These are phyloP conservation scores for Botrytis byssoidea DNA, from an alignment of 2,329 filamentous ascomycete genomes.

Conservation along the genomic window DNA sequence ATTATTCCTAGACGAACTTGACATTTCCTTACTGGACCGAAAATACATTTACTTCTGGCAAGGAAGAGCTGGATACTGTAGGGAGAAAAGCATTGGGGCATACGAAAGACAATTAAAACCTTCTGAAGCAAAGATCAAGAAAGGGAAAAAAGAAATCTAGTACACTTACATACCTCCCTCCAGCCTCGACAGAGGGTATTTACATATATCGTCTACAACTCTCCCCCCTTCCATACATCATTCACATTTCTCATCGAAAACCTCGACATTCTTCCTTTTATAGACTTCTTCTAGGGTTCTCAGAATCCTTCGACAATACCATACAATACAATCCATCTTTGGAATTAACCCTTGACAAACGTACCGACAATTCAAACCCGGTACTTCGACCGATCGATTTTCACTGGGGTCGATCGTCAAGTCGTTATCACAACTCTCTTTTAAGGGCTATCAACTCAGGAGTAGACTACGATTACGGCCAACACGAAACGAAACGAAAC, in stretches of 20 bases:
- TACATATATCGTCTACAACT: constrained; percentile 12
- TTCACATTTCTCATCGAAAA: constrained; percentile 11
- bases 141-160: constrained; percentile 4
- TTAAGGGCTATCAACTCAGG: not conserved
- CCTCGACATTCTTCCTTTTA: constrained; percentile 19
- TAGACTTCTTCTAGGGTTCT: constrained; percentile 11
- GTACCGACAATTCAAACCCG: not conserved
- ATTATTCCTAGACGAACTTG: constrained; percentile 9
- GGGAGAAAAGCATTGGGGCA: constrained; percentile 18
- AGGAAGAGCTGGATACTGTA: constrained; percentile 15
- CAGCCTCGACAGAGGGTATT: constrained; percentile 5
- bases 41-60: constrained; percentile 20
- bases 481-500: constrained; percentile 5
- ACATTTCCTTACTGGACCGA: constrained; percentile 18
- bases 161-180: constrained; percentile 18
- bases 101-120: constrained; percentile 19
- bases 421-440: constrained; percentile 3
- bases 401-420: constrained; percentile 13
- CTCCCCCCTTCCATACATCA: constrained; percentile 3
- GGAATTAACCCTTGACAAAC: constrained; percentile 1
- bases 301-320: not conserved
- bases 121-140: constrained; percentile 5
- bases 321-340: constrained; percentile 8
- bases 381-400: constrained; percentile 6
- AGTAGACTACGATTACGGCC: not conserved